Base-by-base conservation (phyloP, 2,329 filamentous ascomycete genomes). In the Aureobasidium sp. region DNA sequence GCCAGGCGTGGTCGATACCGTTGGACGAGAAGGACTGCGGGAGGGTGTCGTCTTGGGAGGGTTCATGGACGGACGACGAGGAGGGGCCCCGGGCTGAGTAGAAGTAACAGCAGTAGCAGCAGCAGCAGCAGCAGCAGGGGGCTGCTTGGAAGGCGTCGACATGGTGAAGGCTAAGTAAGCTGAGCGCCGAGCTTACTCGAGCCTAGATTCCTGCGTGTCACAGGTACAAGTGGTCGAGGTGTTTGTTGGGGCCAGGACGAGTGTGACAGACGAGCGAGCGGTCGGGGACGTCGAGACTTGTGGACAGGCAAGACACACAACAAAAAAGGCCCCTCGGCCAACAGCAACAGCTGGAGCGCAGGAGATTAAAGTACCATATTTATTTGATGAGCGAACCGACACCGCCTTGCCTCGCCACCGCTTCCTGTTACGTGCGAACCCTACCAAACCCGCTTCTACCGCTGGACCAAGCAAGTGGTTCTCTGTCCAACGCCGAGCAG, bases 81-180 rank as follows among this genome's bases (percentile, higher is more conserved):
- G 60, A 55, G 51, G 45, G 37, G 43, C 60, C 6, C 47, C 54
- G 25, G 37, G 37, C 19, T 42, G 37, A 10, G 35, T 29, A 43
- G 55, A 57, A 51, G 63, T 38, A 40, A 46, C 40, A 33, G 61
- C 46, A 57, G 63, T 49, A 43, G 55, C 43, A 60, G 63, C 40
- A 25, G 51, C 40, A 33, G 61, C 46, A 57, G 63, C 54, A 43
- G 55, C 43, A 60, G 63, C 40, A 25, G 55, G n/a, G 8, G 55
- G 42, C 42, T 58, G 42, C 55, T 60, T 64, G 29, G 58, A 51
- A 27, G 63, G 59, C 29, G 63, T 62, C 45, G 63, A 62, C 63
- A 64, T 64, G 57, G 50, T 49, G 29, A 37, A 27, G 21, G 13
- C 55, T 58, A 42, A 53, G 55, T 58, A 58, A 58, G 55, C 55